Percentiles rank a stretch among this genome's conserved stretches.
These are phyloP conservation scores for Escovopsis sp. DNA, from an alignment of 2,329 filamentous ascomycete species.

Conservation along the genomic window DNA sequence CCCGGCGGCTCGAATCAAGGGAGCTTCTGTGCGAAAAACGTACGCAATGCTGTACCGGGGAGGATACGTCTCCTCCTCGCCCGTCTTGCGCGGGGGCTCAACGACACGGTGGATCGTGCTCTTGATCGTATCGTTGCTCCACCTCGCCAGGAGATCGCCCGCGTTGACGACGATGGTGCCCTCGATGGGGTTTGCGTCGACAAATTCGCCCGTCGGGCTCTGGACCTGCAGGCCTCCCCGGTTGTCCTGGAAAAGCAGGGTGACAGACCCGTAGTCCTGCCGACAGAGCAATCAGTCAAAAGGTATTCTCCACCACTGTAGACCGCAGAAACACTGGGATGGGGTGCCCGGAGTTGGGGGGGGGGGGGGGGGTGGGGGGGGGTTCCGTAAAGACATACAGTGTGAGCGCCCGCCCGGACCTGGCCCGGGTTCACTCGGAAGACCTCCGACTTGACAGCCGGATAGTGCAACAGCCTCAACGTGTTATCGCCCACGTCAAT, in stretches of 20 bases:
- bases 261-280: constrained; percentile 44
- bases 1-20: neutral
- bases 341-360: too few relatives aligned
- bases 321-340: too few relatives aligned
- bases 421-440: constrained; percentile 53
- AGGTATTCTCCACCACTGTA: too few relatives aligned
- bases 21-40: constrained; percentile 12
- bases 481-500: constrained; percentile 57
- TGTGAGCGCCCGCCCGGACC: constrained; percentile 66
- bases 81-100: constrained; percentile 52
- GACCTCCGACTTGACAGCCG: constrained; percentile 46
- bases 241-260: constrained; percentile 45
- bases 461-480: constrained; percentile 64
- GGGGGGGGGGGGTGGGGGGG: too few relatives aligned
- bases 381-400: constrained; percentile 18
- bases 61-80: constrained; percentile 45
- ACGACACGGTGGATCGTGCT: constrained; percentile 84
- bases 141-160: constrained; percentile 69
- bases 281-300: too few relatives aligned
- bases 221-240: constrained; percentile 42
- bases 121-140: constrained; percentile 85
- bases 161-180: constrained; percentile 80
- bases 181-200: constrained; percentile 69
- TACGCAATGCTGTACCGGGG: constrained; percentile 74
- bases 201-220: constrained; percentile 60